These are phyloP conservation scores for Quercus ilex DNA, from an alignment of 306 rosid species.

Conservation along the genomic window DNA sequence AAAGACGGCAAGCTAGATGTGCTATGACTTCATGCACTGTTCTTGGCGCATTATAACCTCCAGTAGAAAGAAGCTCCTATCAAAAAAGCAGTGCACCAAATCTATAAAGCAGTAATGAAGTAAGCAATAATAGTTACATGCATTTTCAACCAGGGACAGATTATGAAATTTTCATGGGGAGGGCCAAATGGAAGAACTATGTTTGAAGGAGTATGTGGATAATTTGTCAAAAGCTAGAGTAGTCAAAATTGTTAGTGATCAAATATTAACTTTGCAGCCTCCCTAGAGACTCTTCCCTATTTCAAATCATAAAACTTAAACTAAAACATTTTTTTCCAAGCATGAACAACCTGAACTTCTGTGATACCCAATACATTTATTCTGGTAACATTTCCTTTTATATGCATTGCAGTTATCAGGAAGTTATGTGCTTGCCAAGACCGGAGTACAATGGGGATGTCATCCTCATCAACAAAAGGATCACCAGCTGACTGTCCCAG, in stretches of 20 bases:
- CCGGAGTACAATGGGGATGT: constrained; percentile 85
- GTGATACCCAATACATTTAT: constrained; percentile 76
- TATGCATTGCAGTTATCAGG: constrained; percentile 75
- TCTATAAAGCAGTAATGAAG: constrained; percentile 6
- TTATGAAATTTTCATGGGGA: background rate
- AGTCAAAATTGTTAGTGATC: background rate
- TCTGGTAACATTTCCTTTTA: constrained; percentile 58
- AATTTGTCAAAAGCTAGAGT: background rate
- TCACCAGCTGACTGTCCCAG: constrained; percentile 92
- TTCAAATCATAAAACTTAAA: constrained; percentile 3
- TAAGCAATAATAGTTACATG: background rate
- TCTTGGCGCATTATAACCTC: constrained; percentile 76
- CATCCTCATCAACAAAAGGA: constrained; percentile 84
- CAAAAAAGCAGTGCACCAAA: constrained; percentile 17
- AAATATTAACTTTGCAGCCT: background rate
- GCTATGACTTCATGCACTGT: constrained; percentile 94
- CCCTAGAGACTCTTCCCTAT: background rate
- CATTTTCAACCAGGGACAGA: background rate
- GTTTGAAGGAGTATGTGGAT: background rate
- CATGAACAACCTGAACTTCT: constrained; percentile 85
- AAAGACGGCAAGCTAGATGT: constrained; percentile 68
- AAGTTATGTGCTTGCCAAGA: constrained; percentile 97
- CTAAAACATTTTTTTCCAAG: constrained; percentile 4
- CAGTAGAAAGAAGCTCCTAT: constrained; percentile 83
- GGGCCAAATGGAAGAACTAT: background rate